Base-by-base conservation (phyloP, 257 asterid genomes). In the Lycium barbarum region DNA sequence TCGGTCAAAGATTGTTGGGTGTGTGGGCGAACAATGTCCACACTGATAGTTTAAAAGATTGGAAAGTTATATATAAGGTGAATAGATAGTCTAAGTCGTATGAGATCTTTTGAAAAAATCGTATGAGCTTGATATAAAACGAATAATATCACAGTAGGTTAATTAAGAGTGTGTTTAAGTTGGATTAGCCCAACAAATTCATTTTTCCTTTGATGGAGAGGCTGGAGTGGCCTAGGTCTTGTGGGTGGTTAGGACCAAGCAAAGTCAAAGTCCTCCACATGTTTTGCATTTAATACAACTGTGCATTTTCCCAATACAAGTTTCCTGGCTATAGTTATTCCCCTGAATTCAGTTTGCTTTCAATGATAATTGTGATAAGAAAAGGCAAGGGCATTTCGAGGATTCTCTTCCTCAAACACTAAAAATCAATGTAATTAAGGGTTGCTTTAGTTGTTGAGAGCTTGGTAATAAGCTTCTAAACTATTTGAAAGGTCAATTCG, bases 221-320 rank as follows among this genome's bases (percentile, higher is more conserved):
- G 33, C 33, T 26, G 33, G 33, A 26, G 33, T 26, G 33, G 33
- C 33, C 33, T 1, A 26, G 33, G 33, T 26, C 33, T 26, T 26
- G 33, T 26, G 1, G 33, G 33, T 26, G 33, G 33, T 26, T 26
- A 26, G 33, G 33, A 26, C 33, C 33, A 26, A 76, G 4, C 26
- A 54, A 70, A 35, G 71, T 83, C 85, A 55, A 83, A 83, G 26
- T 35, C 22, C 72, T 83, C 66, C 70, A 55, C 85, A 70, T 70
- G 26, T 53, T 35, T 73, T 68, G 57, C 85, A 83, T 83, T 83
- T 68, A 70, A 83, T 83, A 83, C 33, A 13, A 45, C 14, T 53
- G n/a, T 55, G 58, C 85, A 83, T 70, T 38, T 83, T 83, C 58
- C 81, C 85, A 54, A 54, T 35, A 61, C 51, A 83, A 83, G 6